A percentile compares a stretch with the other conserved stretches of the same genome.
Evolutionary conservation across 148 eudicot genomes (phyloP).

Genomic region (Nepenthes mirabilis): DNA sequence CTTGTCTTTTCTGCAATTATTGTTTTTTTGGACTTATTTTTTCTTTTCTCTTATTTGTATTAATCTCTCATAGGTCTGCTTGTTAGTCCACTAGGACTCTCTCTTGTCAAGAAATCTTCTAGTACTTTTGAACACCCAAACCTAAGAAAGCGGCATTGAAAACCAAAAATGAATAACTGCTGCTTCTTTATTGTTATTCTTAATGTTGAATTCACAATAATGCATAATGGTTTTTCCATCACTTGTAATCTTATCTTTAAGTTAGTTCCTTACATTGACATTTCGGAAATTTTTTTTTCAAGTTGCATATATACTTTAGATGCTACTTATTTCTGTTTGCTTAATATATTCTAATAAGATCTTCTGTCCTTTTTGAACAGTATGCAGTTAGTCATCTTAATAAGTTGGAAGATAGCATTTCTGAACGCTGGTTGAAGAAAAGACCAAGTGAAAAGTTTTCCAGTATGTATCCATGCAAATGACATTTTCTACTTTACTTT

Average conservation of each 20-base stretch:
- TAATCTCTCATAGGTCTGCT: too few species aligned
- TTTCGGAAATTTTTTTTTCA: neutral
- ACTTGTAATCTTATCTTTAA: neutral
- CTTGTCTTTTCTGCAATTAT: too few species aligned
- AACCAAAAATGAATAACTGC: neutral
- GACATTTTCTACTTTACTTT: constrained; percentile 6
- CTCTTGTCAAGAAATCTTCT: too few species aligned
- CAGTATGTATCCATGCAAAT: constrained; percentile 33
- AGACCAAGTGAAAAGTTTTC: constrained; percentile 41
- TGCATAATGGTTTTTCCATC: neutral
- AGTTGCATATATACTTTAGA: neutral
- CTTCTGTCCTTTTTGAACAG: constrained; percentile 24
- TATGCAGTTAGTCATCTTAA: constrained; percentile 82
- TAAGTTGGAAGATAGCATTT: constrained; percentile 93
- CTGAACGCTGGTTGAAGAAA: constrained; percentile 76
- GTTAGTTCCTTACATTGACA: neutral
- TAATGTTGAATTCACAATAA: neutral
- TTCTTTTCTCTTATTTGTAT: too few species aligned
- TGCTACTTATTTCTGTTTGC: neutral
- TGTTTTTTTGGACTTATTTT: too few species aligned
- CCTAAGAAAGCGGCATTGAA: too few species aligned
- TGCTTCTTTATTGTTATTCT: neutral
- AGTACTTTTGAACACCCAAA: too few species aligned
- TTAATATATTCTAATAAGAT: neutral
- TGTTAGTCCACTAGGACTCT: too few species aligned